phyloP scores from a whole-genome alignment of 768 basidiomycete genomes.

The Tricholoma saponaceum region DNA sequence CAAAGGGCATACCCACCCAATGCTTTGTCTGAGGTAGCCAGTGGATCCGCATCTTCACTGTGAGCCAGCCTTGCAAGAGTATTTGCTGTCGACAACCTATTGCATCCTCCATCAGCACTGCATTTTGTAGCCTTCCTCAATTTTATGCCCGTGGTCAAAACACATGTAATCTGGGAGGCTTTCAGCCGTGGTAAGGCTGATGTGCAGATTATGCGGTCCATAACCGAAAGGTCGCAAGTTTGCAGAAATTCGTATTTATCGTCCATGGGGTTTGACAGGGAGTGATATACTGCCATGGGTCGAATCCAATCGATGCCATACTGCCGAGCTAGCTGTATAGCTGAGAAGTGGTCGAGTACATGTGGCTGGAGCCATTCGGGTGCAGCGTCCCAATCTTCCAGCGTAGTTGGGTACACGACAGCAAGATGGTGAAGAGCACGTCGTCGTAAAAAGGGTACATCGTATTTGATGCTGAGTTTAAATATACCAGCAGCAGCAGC shows the following conservation, averaged over 20 bases:
- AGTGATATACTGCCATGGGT: slow-evolving; percentile 6
- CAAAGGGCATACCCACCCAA: too few relatives aligned
- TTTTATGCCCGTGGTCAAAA: too few relatives aligned
- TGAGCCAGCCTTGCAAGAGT: too few relatives aligned
- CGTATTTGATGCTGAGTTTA: slow-evolving; percentile 7
- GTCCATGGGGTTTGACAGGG: slow-evolving; percentile 1
- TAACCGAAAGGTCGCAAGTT: too few relatives aligned
- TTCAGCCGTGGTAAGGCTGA: too few relatives aligned
- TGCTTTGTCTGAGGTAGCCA: too few relatives aligned
- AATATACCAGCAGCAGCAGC: slow-evolving; percentile 3
- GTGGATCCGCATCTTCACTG: background rate
- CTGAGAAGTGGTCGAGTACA: background rate
- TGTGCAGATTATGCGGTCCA: too few relatives aligned
- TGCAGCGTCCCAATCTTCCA: background rate
- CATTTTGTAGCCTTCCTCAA: background rate
- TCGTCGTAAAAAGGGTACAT: slow-evolving; percentile 3
- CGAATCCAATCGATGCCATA: slow-evolving; percentile 7
- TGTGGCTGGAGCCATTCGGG: background rate
- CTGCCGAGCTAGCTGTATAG: slow-evolving; percentile 1
- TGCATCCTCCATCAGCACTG: too few relatives aligned
- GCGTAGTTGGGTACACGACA: slow-evolving; percentile 1
- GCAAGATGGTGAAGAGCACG: slow-evolving; percentile 7
- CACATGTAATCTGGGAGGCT: too few relatives aligned
- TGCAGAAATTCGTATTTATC: too few relatives aligned
- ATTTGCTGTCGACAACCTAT: too few relatives aligned